Percentiles rank a stretch among this genome's conserved stretches.
Conservation (phyloP, 2,329 filamentous ascomycete genomes). For the Cercospora sp. region DNA sequence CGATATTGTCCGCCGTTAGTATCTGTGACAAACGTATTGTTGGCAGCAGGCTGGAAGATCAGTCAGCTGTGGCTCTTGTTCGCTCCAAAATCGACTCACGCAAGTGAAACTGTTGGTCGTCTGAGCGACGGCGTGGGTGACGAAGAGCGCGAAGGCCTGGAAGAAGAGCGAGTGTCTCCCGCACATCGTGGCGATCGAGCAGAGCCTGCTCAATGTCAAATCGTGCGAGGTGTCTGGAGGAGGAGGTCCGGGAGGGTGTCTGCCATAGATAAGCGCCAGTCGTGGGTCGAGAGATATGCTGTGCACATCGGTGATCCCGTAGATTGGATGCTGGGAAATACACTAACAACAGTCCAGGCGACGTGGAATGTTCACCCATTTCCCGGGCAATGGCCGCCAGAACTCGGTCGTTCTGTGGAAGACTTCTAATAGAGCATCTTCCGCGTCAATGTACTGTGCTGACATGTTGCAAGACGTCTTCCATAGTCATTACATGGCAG, state of each 20-base stretch:
- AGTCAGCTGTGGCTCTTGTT: neutral
- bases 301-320: neutral
- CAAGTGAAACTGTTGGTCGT: neutral
- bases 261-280: neutral
- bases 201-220: neutral
- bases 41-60: neutral
- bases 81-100: neutral
- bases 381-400: neutral
- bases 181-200: neutral
- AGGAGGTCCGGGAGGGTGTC: neutral
- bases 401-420: neutral
- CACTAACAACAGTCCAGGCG: neutral
- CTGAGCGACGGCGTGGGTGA: neutral
- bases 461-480: too few relatives aligned
- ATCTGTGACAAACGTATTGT: conserved; percentile 5
- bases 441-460: neutral
- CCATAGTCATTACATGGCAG: too few relatives aligned
- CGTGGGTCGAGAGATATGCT: neutral
- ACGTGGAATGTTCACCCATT: neutral
- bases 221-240: neutral
- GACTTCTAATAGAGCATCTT: neutral
- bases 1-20: neutral
- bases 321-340: neutral
- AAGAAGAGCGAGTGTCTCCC: neutral
- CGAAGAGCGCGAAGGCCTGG: neutral